Evolutionary conservation across 2,329 filamentous ascomycete species (phyloP), one percentile per base, ranked within the genome.

Genomic region (Fonsecaea pugnacius): DNA sequence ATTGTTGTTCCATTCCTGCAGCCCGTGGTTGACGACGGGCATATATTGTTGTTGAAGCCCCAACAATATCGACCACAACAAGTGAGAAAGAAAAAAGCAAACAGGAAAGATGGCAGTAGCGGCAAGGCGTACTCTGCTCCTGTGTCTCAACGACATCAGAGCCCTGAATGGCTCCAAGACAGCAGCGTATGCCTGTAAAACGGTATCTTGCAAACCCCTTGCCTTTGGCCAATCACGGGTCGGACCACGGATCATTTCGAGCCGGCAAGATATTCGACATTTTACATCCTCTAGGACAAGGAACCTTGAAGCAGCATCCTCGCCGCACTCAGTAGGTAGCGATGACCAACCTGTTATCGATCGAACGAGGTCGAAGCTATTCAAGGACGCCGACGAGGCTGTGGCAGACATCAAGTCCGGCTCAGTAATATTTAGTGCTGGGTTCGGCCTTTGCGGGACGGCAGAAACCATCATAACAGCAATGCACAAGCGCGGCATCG

Each of bases 391-490:
- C 18, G 87, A 89, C 67, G 85, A 85, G 48, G 90, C 90, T 5
- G 84, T 92, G 46, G 84, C 85, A 2, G 90, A 91, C 73, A 79
- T 93, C 62, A 81, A 88, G 73, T 88, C 89, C 71, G 86, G 90
- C 60, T 87, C 86, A 10, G 90, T 86, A 0, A 81, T 94, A 38
- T 80, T 94, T 61, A 91, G 90, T 73, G 88, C 90, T 16, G 91
- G 91, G 1, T 94, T 94, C 75, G 91, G 91, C n/a, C 83, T 94
- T 12, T 93, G 89, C 70, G 91, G 91, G 69, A 89, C 92, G 18
- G 58, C 58, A 4, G 89, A 92, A 73, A 92, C 90, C 0, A 78
- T 92, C 6, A 92, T 92, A 71, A 81, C 85, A 46, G 87, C 88
- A 16, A 84, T 94, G 43, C 82, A 86, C 61, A 80, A 80, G 18